Conservation (phyloP, 768 basidiomycete species). For the Tricholomella constricta region DNA sequence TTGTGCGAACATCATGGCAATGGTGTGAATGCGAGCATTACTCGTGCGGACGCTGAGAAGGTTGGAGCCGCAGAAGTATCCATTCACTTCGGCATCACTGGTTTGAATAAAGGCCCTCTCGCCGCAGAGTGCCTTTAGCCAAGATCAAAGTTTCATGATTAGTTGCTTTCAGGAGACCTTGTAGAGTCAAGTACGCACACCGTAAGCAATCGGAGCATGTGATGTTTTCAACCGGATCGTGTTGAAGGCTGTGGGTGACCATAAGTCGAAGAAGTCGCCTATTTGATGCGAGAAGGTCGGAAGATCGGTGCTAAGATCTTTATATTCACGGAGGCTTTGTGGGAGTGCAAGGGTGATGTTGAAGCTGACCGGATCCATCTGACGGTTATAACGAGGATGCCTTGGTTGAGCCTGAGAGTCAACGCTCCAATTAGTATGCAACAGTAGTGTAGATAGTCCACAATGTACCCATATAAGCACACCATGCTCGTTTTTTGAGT, state of each 20-base stretch:
- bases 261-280: constrained; percentile 1
- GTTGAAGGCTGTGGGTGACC: not conserved
- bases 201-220: not conserved
- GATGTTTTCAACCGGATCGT: not conserved
- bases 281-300: not conserved
- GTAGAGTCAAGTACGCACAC: not conserved
- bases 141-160: not conserved
- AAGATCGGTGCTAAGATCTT: constrained; percentile 1
- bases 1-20: not conserved
- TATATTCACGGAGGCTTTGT: not conserved
- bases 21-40: not conserved
- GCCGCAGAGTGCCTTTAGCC: not conserved
- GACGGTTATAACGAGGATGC: not conserved
- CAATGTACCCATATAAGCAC: not conserved
- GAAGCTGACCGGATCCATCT: not conserved
- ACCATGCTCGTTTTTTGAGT: constrained; percentile 2
- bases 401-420: not conserved
- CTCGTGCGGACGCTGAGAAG: not conserved
- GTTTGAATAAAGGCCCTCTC: not conserved
- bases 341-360: constrained; percentile 4
- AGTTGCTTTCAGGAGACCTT: too few relatives aligned
- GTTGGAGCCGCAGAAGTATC: not conserved
- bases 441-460: not conserved
- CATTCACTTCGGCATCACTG: not conserved
- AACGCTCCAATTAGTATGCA: not conserved